Percentiles rank a stretch among this genome's conserved stretches.
Conservation (phyloP, 768 basidiomycete species). For the Lentinus tigrinus region DNA sequence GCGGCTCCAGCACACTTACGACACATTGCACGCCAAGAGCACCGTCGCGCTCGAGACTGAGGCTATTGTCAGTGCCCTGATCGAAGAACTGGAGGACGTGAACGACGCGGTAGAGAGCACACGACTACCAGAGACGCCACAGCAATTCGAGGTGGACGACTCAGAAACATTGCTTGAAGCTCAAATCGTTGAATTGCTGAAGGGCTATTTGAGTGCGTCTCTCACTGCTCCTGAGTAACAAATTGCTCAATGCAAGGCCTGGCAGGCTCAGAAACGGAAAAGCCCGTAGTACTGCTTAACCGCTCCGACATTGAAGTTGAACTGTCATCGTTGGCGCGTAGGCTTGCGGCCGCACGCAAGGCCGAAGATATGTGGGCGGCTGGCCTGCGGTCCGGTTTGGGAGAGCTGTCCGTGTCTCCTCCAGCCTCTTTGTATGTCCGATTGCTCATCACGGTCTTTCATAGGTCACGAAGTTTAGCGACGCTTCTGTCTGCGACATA, state of each 20-base stretch:
- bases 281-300: slow-evolving; percentile 17
- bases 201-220: slow-evolving; percentile 11
- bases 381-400: not conserved
- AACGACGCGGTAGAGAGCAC: slow-evolving; percentile 10
- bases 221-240: not conserved
- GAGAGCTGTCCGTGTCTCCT: slow-evolving; percentile 4
- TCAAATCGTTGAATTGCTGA: slow-evolving; percentile 9
- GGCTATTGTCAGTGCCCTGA: slow-evolving; percentile 33
- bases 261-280: not conserved
- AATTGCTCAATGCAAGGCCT: not conserved
- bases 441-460: no score
- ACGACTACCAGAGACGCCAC: not conserved
- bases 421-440: not conserved
- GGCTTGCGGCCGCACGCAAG: not conserved
- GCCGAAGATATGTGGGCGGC: slow-evolving; percentile 12
- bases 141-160: not conserved
- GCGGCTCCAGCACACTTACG: slow-evolving; percentile 26
- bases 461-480: slow-evolving; percentile 1
- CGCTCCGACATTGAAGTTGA: slow-evolving; percentile 8
- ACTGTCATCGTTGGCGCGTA: not conserved
- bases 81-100: slow-evolving; percentile 32
- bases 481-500: slow-evolving; percentile 13
- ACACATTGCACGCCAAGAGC: slow-evolving; percentile 20
- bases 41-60: slow-evolving; percentile 29
- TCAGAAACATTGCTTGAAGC: not conserved